Conservation (phyloP, 495 filamentous ascomycete genomes). For the Cryomyces minteri region DNA sequence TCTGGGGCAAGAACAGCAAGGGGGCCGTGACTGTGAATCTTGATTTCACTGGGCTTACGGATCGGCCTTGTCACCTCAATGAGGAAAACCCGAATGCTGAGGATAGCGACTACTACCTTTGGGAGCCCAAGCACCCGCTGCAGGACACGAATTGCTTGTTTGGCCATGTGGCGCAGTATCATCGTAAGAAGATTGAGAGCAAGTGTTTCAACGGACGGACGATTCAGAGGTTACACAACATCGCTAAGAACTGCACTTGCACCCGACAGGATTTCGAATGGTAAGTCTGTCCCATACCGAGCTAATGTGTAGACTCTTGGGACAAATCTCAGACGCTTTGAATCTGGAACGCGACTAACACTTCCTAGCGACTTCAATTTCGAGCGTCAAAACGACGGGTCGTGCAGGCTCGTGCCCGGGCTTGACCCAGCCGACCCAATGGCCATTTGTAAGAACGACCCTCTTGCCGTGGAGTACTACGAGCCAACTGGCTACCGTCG, state of each 20-base stretch:
- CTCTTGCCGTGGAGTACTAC: slow-evolving; percentile 51
- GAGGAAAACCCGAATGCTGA: slow-evolving; percentile 34
- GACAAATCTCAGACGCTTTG: neutral
- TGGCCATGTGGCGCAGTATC: slow-evolving; percentile 75
- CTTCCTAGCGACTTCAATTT: slow-evolving; percentile 76
- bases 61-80: slow-evolving; percentile 46
- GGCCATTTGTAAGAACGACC: slow-evolving; percentile 45
- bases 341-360: slow-evolving; percentile 8
- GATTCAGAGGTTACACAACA: slow-evolving; percentile 47
- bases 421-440: slow-evolving; percentile 45
- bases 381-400: slow-evolving; percentile 52
- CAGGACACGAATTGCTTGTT: slow-evolving; percentile 71
- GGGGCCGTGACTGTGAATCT: slow-evolving; percentile 53
- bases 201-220: slow-evolving; percentile 63
- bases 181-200: slow-evolving; percentile 58
- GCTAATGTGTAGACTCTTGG: slow-evolving; percentile 5
- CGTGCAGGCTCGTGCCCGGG: slow-evolving; percentile 57
- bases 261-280: slow-evolving; percentile 82
- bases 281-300: slow-evolving; percentile 28
- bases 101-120: slow-evolving; percentile 64
- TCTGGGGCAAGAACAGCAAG: slow-evolving; percentile 51
- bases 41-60: slow-evolving; percentile 67
- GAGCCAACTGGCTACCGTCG: slow-evolving; percentile 77
- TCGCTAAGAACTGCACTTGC: slow-evolving; percentile 62
- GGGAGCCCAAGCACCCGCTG: slow-evolving; percentile 63